Conservation (phyloP, 1,284 basidiomycete genomes). For the Marasmius fiardii region DNA sequence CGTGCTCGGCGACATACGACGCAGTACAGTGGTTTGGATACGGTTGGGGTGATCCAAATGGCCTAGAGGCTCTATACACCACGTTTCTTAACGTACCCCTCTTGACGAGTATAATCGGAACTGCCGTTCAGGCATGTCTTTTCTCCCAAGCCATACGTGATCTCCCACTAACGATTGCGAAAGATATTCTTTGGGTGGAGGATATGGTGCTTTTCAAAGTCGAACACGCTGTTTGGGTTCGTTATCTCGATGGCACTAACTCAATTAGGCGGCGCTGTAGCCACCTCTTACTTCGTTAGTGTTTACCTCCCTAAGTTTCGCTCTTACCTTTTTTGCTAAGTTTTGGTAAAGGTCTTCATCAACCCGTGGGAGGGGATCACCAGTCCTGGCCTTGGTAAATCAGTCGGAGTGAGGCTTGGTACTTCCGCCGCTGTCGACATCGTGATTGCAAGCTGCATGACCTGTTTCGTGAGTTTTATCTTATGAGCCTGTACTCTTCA, state of each 20-base stretch:
- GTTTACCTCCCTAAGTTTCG: neutral
- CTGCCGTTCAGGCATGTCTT: constrained; percentile 16
- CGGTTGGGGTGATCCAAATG: constrained; percentile 16
- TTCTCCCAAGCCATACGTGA: neutral
- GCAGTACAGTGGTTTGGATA: constrained; percentile 20
- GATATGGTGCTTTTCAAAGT: constrained; percentile 16
- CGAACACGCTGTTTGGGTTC: constrained; percentile 4
- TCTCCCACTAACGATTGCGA: neutral
- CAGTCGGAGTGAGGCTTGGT: constrained; percentile 15
- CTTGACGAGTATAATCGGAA: constrained; percentile 16
- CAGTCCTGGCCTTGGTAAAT: constrained; percentile 7
- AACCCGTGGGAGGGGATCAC: constrained; percentile 11
- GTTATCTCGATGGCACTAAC: constrained; percentile 12
- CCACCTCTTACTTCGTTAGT: constrained; percentile 14
- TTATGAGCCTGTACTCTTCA: neutral
- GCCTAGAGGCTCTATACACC: constrained; percentile 12
- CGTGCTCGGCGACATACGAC: constrained; percentile 18
- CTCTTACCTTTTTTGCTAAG: neutral
- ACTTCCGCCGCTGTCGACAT: constrained; percentile 13
- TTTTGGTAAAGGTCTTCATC: neutral
- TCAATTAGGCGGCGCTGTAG: constrained; percentile 13
- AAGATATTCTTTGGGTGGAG: constrained; percentile 20
- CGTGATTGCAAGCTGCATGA: constrained; percentile 17
- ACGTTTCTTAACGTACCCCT: constrained; percentile 17
- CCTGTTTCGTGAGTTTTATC: constrained; percentile 14